Evolutionary conservation across 148 eudicot genomes (phyloP), one percentile per base, ranked within the genome.

Genomic region (Oxyria digyna): DNA sequence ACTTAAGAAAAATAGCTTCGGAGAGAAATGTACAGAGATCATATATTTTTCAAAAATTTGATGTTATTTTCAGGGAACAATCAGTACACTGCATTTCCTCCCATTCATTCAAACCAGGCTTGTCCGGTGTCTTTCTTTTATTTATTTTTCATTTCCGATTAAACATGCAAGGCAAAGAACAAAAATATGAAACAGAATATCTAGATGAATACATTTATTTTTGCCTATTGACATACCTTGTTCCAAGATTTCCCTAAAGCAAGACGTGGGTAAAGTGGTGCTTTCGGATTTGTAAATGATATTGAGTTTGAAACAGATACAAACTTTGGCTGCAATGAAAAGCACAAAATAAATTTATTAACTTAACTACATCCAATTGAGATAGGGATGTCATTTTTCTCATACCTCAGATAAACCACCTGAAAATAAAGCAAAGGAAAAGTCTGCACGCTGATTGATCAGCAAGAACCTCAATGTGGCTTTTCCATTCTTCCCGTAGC

Each of bases 371-470:
- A 13, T 5, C 11, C 35, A 29, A 59, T 26, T 59, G 65, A 29
- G 9, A 59, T 29, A 11, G 38, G 3, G 20, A 29, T 10, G 18
- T 1, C 65, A 59, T 13, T 12, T 59, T 59, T 59, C 35, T 9
- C 69, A 18, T 73, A 67, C 71, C n/a, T 38, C n/a, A 67, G 64
- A 67, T 32, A 74, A 69, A 1, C 98, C 98, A 20, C 98, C 98
- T 35, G 86, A 74, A 78, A 94, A 90, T 43, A 90, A 79, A 33
- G 87, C 97, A 73, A 94, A 90, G 9, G 98, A 83, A 83, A 88
- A 88, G 81, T 94, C 97, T 72, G 87, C 83, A n/a, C 98, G 96
- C 76, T 94, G 98, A 85, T 94, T 94, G 71, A 94, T 94, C 77
- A 94, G 75, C 78, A 70, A 90, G 70, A 94, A 82, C 42, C 68